Percentiles rank a stretch among this genome's conserved stretches.
Evolutionary conservation across 2,329 filamentous ascomycete genomes (phyloP).

Genomic region (Calonectria pteridis): DNA sequence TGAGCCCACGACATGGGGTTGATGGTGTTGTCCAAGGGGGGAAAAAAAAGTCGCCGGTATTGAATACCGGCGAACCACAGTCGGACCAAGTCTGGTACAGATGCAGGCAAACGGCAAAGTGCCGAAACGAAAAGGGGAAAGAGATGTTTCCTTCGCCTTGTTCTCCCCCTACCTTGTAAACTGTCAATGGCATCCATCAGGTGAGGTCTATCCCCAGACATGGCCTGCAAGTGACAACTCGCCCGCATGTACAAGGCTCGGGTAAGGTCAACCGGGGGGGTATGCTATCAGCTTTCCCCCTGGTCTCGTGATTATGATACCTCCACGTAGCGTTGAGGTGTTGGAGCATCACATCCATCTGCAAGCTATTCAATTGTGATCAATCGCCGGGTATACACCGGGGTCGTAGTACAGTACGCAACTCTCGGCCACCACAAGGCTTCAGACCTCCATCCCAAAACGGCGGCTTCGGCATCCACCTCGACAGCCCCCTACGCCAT

Average conservation of each 20-base stretch:
- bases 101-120: slow-evolving; percentile 17
- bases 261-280: slow-evolving; percentile 2
- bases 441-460: slow-evolving; percentile 10
- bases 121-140: neutral
- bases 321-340: neutral
- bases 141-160: neutral
- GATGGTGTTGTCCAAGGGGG: neutral
- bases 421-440: neutral
- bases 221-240: slow-evolving; percentile 24
- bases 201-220: slow-evolving; percentile 8
- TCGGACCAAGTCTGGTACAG: slow-evolving; percentile 12
- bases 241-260: slow-evolving; percentile 16
- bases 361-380: slow-evolving; percentile 11
- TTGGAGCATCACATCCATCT: slow-evolving; percentile 7
- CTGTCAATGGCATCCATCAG: slow-evolving; percentile 3
- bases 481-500: slow-evolving; percentile 14
- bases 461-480: slow-evolving; percentile 4
- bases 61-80: slow-evolving; percentile 13
- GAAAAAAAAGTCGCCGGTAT: slow-evolving; percentile 1
- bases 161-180: neutral
- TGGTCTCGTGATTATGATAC: slow-evolving; percentile 7
- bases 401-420: neutral
- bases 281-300: neutral
- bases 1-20: slow-evolving; percentile 3
- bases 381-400: neutral